Evolutionary conservation across 129 eudicot genomes (phyloP), one percentile per base, ranked within the genome.

Genomic region (Flaveria bidentis): DNA sequence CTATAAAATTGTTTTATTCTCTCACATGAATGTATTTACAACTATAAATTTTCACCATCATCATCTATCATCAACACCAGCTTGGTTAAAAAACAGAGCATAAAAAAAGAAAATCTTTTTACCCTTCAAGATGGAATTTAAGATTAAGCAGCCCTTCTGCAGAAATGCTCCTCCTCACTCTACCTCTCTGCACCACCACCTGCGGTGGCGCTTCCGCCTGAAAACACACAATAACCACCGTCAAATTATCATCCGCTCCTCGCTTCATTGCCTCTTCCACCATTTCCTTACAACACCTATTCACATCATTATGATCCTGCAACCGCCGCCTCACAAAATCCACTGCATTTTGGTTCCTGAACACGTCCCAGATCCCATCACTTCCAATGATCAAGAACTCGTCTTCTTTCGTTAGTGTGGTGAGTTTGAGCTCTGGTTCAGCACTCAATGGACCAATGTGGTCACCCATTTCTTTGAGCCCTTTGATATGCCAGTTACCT

Each of bases 331-430:
- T 75, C 4, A 87, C 97, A 69, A 91, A 91, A 49, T 91, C 97
- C 6, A 94, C 93, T 13, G 97, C 99, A 22, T 94, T 91, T 81
- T 94, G 99, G 88, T 81, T 91, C 74, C 88, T 84, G 51, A 94
- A 91, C 17, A 94, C 89, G 17, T 94, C 99, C 99, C 99, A 94
- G 13, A 94, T 83, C 36, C 99, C 99, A 58, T 94, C 99, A 47
- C 97, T 86, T 20, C 90, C 99, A 1, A 94, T 91, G 50, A 94
- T 83, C 82, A 94, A 77, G 77, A 94, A 94, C 79, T 94, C 99
- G 20, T 94, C 99, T 73, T 94, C 96, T 72, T 86, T 89, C 0
- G 89, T 87, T 56, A 94, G 80, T n/a, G 96, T 91, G 45, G 82
- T 51, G 28, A 91, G 74, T 76, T 91, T 94, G 51, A 94, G 92